Evolutionary conservation across 345 rosid genomes (phyloP).

Genomic region (Syzygium jambos): DNA sequence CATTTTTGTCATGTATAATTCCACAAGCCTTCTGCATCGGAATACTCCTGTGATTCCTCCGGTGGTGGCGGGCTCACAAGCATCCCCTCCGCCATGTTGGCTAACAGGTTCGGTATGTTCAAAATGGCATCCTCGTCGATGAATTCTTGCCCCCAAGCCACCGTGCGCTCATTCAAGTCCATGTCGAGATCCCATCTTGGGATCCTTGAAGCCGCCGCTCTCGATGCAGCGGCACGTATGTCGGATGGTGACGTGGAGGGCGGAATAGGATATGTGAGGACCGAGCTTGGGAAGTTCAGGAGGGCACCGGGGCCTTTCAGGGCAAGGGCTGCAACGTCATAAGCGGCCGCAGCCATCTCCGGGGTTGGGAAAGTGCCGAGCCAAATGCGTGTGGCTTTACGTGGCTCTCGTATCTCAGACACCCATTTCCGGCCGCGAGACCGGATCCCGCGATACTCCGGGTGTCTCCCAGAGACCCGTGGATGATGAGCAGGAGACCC

Average conservation of each 20-base stretch:
- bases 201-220: slow-evolving; percentile 41
- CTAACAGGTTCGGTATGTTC: slow-evolving; percentile 69
- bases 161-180: neutral
- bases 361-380: slow-evolving; percentile 74
- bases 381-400: slow-evolving; percentile 78
- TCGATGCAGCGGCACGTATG: slow-evolving; percentile 50
- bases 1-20: slow-evolving; percentile 16
- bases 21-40: slow-evolving; percentile 56
- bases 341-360: slow-evolving; percentile 86
- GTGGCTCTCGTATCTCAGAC: slow-evolving; percentile 84
- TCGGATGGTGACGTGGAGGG: slow-evolving; percentile 42
- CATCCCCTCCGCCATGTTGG: slow-evolving; percentile 91
- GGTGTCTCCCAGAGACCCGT: slow-evolving; percentile 29
- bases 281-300: slow-evolving; percentile 59
- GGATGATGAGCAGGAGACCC: neutral
- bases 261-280: slow-evolving; percentile 48
- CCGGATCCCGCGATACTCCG: slow-evolving; percentile 52
- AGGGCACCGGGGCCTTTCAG: slow-evolving; percentile 54
- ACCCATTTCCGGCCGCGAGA: slow-evolving; percentile 85
- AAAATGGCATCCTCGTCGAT: slow-evolving; percentile 70
- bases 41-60: slow-evolving; percentile 48
- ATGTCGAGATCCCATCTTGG: slow-evolving; percentile 5
- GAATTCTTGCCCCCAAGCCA: slow-evolving; percentile 10
- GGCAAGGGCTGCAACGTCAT: slow-evolving; percentile 78
- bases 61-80: slow-evolving; percentile 34